Evolutionary conservation across 305 asterid species (phyloP).

Genomic region (Withania somnifera): DNA sequence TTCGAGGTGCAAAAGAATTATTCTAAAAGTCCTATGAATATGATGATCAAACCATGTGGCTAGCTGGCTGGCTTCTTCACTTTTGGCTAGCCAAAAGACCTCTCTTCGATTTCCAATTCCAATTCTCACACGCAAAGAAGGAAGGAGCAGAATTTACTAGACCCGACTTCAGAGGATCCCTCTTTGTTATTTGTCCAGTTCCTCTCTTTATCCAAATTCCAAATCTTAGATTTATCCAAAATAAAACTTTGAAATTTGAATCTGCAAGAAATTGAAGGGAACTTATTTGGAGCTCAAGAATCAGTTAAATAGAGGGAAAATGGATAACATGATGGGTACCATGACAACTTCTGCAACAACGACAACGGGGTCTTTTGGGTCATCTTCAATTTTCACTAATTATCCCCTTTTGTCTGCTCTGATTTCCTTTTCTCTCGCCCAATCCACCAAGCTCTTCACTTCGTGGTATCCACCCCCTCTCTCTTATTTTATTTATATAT

Average conservation of each 20-base stretch:
- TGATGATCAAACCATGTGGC: background rate
- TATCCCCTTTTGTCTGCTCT: conserved; percentile 32
- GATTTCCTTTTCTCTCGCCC: conserved; percentile 27
- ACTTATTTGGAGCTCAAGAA: background rate
- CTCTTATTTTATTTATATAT: background rate
- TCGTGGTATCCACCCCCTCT: conserved; percentile 18
- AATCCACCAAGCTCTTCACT: conserved; percentile 28
- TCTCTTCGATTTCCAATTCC: background rate
- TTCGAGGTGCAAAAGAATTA: background rate
- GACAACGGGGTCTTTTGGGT: background rate
- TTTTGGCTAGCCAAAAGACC: background rate
- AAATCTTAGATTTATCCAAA: background rate
- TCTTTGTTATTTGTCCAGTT: background rate
- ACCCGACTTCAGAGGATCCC: background rate
- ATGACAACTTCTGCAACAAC: conserved; percentile 5
- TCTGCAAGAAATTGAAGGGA: background rate
- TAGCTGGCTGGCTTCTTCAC: background rate
- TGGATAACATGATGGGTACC: background rate
- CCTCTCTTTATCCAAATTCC: background rate
- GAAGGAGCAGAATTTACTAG: background rate
- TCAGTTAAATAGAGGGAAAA: background rate
- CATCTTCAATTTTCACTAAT: conserved; percentile 26
- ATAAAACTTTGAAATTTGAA: background rate
- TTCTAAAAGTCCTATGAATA: background rate
- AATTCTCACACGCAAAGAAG: background rate